Conservation (phyloP, 768 basidiomycete species). For the Leccinum longicurvipes region DNA sequence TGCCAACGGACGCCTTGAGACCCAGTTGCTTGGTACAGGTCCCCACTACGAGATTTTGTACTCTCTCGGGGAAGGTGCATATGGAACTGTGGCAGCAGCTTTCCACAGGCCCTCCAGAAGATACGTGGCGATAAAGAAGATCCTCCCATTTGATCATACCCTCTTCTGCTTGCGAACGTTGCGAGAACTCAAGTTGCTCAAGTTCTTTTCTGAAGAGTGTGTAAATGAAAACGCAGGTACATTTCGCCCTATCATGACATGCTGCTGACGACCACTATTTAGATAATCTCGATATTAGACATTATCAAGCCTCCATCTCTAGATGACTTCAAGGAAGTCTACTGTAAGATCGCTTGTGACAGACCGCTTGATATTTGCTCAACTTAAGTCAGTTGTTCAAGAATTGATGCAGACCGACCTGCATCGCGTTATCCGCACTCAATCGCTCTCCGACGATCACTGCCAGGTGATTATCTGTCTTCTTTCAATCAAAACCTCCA, state of each 20-base stretch:
- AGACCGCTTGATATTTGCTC: not conserved
- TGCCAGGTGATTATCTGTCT: constrained; percentile 51
- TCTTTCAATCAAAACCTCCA: not conserved
- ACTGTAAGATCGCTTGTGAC: constrained; percentile 46
- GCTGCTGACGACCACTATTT: constrained; percentile 1
- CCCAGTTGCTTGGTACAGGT: constrained; percentile 37
- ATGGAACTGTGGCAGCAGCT: constrained; percentile 88
- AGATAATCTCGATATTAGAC: constrained; percentile 93
- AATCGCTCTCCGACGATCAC: constrained; percentile 88
- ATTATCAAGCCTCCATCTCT: constrained; percentile 78
- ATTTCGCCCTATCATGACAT: not conserved
- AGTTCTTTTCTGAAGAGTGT: constrained; percentile 77
- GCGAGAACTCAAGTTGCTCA: constrained; percentile 86
- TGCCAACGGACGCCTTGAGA: not conserved
- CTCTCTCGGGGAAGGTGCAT: constrained; percentile 81
- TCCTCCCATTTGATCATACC: constrained; percentile 91
- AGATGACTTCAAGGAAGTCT: constrained; percentile 83
- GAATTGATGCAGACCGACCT: constrained; percentile 90
- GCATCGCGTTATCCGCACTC: constrained; percentile 88
- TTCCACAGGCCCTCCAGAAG: constrained; percentile 76
- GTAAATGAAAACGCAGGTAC: constrained; percentile 72
- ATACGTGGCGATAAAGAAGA: constrained; percentile 94
- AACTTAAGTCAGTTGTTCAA: constrained; percentile 57
- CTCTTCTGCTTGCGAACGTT: constrained; percentile 88
- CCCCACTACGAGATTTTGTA: constrained; percentile 73